These are phyloP conservation scores for Lachancea thermotolerans DNA, from an alignment of 805 yeast genomes.

Conservation along the genomic window DNA sequence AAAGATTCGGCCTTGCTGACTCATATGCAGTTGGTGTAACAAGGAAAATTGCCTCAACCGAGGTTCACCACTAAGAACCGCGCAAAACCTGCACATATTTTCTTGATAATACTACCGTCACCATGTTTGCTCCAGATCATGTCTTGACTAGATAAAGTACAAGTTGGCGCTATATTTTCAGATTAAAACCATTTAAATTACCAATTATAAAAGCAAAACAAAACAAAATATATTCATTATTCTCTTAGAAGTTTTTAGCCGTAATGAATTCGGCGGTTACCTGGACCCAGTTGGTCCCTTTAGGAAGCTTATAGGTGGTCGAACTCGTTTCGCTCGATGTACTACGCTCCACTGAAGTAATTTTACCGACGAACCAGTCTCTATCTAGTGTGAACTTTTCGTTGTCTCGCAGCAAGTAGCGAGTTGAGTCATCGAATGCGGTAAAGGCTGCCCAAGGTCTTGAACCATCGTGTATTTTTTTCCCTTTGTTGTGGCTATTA, in stretches of 20 bases:
- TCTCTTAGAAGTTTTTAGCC: conserved; percentile 1
- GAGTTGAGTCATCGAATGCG: conserved; percentile 65
- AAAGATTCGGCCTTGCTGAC: no score
- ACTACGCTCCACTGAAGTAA: conserved; percentile 49
- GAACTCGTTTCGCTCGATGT: conserved; percentile 38
- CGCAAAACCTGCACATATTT: no score
- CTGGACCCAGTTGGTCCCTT: conserved; percentile 58
- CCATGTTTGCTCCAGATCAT: no score
- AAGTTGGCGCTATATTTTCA: neutral
- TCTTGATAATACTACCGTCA: no score
- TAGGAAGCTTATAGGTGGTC: conserved; percentile 62
- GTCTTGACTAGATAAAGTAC: neutral
- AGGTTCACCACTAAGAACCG: no score
- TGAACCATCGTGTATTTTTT: conserved; percentile 11
- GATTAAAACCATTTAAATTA: neutral
- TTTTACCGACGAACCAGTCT: conserved; percentile 81
- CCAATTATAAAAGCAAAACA: neutral
- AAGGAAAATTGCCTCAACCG: no score
- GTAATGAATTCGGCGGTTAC: conserved; percentile 41
- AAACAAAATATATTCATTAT: neutral
- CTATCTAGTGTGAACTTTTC: conserved; percentile 36
- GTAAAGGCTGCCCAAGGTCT: conserved; percentile 93
- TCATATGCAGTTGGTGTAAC: no score
- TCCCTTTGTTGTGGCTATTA: conserved; percentile 13
- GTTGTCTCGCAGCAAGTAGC: conserved; percentile 58